Base-by-base conservation (phyloP, 768 basidiomycete genomes). In the Dictyophora rubrovolvata region DNA sequence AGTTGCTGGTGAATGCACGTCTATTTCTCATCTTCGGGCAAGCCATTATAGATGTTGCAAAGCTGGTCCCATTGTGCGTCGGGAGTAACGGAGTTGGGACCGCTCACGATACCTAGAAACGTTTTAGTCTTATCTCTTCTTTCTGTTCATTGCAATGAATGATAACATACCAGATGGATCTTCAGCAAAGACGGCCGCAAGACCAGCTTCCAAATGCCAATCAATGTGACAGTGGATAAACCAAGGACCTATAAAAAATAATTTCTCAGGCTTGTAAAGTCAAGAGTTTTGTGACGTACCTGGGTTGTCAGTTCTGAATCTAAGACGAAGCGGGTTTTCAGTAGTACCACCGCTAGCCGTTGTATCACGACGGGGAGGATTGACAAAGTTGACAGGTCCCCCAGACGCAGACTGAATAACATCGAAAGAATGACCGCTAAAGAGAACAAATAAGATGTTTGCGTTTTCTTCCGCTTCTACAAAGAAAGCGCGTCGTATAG, bases 181-280 rank as follows among this genome's bases (percentile, higher is more conserved):
- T 5, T 18, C 48, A 16, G 20, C 47, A 21, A 16, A 23, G 50
- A 17, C 36, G 20, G 36, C 53, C n/a, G 53, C 53, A 17, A 54
- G 28, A 54, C 53, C 53, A 28, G 53, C 53, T 20, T 54, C 53
- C 53, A 54, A 54, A 35, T 54, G 53, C 53, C 53, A 54, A 36
- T 54, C 53, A 20, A 33, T 22, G 28, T 54, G 53, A 23, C 53
- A 33, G 36, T 33, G 36, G 28, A 36, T 23, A 23, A 36, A 54
- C 36, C 50, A 51, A 34, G 21, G 53, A 20, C 53, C 23, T 23
- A 23, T n/a, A 37, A 34, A 18, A 20, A 3, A 20, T 22, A 1
- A 54, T 4, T 36, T 10, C 5, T 54, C 18, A 36, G 12, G 17
- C 12, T 14, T 51, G 3, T n/a, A 10, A 51, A 51, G n/a, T 9